Evolutionary conservation across 176 grass and related monocot species (phyloP), one percentile per base, ranked within the genome.

Genomic region (Echinochloa phyllopogon): DNA sequence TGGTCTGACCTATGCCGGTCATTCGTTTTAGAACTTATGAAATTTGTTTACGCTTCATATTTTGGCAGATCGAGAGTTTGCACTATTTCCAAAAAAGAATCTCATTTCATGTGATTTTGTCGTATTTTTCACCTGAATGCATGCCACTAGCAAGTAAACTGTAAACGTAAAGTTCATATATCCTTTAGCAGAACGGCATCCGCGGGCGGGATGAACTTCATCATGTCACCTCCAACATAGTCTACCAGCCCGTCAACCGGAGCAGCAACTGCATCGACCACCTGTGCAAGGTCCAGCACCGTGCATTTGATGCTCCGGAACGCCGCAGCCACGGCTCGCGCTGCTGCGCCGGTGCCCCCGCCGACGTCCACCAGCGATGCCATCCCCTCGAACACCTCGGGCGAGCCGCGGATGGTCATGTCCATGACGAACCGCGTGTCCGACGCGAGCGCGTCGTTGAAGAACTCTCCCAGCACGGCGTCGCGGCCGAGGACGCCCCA

Each of bases 281-380:
- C 76, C 21, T 92, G 80, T 1, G 89, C 84, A 42, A 89, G 81
- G 33, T 94, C 87, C 45, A 94, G n/a, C 3, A 94, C 75, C 2
- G 55, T 74, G 86, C 89, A 94, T n/a, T 63, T 84, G 20, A 89
- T 37, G 2, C 68, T 20, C 33, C 61, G 80, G 43, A 91, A 91
- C 6, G 85, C 78, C 17, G 60, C 50, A 14, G 73, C 82, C 56
- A 23, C 21, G 37, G 36, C 50, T 38, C 12, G 50, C 9, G 82
- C 85, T n/a, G 59, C 60, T 16, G 3, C 48, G n/a, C 90, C 77
- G 2, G 4, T 48, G 23, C 86, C 65, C 0, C 83, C 86, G 0
- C 33, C 86, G 25, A 91, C 83, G 5, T 94, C 88, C 29, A 91
- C 92, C 39, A 91, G 44, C 0, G 85, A 91, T 10, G 38, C 3